Evolutionary conservation across 2,329 filamentous ascomycete genomes (phyloP), one percentile per base, ranked within the genome.

Genomic region (Aspergillus ibericus): DNA sequence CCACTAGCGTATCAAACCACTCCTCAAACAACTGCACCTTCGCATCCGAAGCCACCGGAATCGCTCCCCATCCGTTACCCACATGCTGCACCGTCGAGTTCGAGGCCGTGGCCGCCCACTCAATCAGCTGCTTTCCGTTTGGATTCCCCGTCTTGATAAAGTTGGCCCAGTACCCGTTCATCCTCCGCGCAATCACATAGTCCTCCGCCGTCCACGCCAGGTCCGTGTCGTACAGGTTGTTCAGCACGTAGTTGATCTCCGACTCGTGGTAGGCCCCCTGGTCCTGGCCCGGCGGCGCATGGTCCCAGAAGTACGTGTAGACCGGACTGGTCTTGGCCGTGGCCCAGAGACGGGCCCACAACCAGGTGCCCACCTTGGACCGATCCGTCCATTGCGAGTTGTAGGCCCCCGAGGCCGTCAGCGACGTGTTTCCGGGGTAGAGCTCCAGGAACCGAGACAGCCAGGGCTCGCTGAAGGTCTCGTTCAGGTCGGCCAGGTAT

Each of bases 161-260:
- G 53, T 69, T 71, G 12, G 63, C 66, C 56, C 74, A 68, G 59
- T 74, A 74, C 4, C 58, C 59, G 50, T 73, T 70, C 46, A 75
- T 60, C 44, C 56, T 62, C 1, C 47, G 35, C 1, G 55, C 61
- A 40, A 73, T 62, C 4, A 25, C 47, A 48, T 70, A 69, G 54
- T 72, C 69, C 6, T 61, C 55, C 1, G 50, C 44, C 12, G 61
- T 63, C 60, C 65, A 70, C 2, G 66, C 58, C 22, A 47, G 32
- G 34, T 66, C 61, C 10, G 59, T 65, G 5, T 29, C 61, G 16
- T 71, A 69, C 10, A 72, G 59, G 55, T 71, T 71, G 59, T 72
- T 71, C 20, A 69, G 58, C 0, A 67, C 66, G 55, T 72, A 71
- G 51, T 65, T 66, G 53, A 73, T 69, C 63, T 72, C 71, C 2